Conservation (phyloP, 2,329 filamentous ascomycete genomes). For the Trichoderma endophyticum region DNA sequence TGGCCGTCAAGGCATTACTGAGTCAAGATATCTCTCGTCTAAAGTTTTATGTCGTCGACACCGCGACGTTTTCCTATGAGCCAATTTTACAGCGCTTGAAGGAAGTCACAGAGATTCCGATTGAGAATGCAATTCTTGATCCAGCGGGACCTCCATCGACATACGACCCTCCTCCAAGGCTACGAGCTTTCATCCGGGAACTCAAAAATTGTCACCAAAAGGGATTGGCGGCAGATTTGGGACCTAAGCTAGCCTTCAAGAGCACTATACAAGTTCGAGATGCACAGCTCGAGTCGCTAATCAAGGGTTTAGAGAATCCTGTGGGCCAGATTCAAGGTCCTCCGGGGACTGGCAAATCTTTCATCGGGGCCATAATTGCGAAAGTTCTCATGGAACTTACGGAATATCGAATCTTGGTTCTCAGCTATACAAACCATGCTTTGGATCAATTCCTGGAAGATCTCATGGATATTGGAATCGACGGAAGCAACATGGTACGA, state of each 20-base stretch:
- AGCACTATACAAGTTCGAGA: conserved; percentile 17
- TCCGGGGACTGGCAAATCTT: conserved; percentile 74
- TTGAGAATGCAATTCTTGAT: conserved; percentile 52
- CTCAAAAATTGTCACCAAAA: not conserved
- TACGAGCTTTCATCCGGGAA: conserved; percentile 5
- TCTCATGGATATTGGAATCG: conserved; percentile 57
- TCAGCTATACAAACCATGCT: conserved; percentile 64
- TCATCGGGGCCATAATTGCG: conserved; percentile 63
- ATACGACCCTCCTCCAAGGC: conserved; percentile 7
- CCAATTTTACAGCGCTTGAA: conserved; percentile 62
- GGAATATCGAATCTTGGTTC: conserved; percentile 53
- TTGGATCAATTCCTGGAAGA: conserved; percentile 61
- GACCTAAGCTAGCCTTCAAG: conserved; percentile 15
- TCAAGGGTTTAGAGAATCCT: conserved; percentile 48
- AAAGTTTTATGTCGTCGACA: conserved; percentile 58
- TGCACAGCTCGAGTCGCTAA: conserved; percentile 55
- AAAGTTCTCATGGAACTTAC: conserved; percentile 53
- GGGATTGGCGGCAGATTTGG: conserved; percentile 15
- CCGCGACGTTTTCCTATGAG: conserved; percentile 66
- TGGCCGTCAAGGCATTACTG: conserved; percentile 45
- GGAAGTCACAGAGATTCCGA: conserved; percentile 51
- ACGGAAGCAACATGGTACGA: conserved; percentile 50
- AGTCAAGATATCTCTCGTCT: conserved; percentile 25
- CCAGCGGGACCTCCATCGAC: conserved; percentile 16
- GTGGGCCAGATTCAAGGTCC: conserved; percentile 69